A percentile compares a stretch with the other conserved stretches of the same genome.
Conservation (phyloP, 1,284 basidiomycete genomes). For the Trichosporon inkin region DNA sequence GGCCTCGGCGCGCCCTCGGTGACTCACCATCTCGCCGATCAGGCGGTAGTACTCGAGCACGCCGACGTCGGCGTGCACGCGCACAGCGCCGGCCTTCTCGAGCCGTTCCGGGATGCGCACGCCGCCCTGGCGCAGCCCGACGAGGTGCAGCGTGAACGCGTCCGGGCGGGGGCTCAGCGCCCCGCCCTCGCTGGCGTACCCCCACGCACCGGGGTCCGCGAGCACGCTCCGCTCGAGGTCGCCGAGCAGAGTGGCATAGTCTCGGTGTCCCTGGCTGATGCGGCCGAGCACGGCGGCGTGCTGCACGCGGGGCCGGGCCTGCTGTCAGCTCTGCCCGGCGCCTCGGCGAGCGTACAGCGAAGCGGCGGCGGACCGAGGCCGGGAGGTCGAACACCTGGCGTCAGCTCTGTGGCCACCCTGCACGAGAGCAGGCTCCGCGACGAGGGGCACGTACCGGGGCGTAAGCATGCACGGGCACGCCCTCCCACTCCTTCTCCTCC, state of each 20-base stretch:
- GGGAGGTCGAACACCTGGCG: neutral
- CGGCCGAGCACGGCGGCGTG: constrained; percentile 1
- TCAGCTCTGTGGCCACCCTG: neutral
- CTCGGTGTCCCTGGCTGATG: neutral
- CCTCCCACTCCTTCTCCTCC: too few species aligned
- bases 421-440: too few species aligned
- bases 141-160: neutral
- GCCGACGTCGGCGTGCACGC: neutral
- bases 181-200: neutral
- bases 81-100: neutral
- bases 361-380: neutral
- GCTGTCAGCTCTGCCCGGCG: neutral
- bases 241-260: neutral
- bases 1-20: neutral
- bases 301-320: neutral
- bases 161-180: neutral
- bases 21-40: neutral
- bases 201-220: neutral
- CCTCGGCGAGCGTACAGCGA: neutral
- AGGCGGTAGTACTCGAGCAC: constrained; percentile 4
- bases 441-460: too few species aligned
- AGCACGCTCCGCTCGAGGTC: neutral
- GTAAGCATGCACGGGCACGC: too few species aligned
- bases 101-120: neutral
- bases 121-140: neutral